These are phyloP conservation scores for Phytophthora agathidicida DNA, from an alignment of 352 stramenopile genomes.

Conservation along the genomic window DNA sequence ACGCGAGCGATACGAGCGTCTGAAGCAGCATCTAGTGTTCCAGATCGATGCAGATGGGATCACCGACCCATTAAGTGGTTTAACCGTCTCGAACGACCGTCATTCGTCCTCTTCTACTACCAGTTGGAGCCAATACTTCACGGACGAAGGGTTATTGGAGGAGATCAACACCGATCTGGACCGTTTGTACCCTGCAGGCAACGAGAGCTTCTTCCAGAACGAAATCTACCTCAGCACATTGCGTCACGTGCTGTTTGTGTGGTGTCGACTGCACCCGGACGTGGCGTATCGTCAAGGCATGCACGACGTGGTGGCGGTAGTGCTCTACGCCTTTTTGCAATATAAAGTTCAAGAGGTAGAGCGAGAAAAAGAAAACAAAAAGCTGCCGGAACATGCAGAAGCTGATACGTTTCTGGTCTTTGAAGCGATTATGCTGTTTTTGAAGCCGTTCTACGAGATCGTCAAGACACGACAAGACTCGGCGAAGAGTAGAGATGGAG, in stretches of 20 bases:
- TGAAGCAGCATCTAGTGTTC: conserved; percentile 74
- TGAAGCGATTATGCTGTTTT: conserved; percentile 77
- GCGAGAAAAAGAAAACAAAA: neutral
- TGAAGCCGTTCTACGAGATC: conserved; percentile 82
- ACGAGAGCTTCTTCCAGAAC: conserved; percentile 83
- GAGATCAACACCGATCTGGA: conserved; percentile 88
- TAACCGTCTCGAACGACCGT: conserved; percentile 12
- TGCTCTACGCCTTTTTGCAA: conserved; percentile 73
- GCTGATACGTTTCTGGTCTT: conserved; percentile 78
- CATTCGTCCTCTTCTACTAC: conserved; percentile 9
- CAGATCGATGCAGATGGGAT: conserved; percentile 59
- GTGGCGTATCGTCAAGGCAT: conserved; percentile 88
- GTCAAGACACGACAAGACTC: conserved; percentile 41
- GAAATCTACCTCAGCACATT: conserved; percentile 62
- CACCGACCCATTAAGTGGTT: conserved; percentile 54
- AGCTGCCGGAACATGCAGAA: conserved; percentile 53
- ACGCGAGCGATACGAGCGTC: conserved; percentile 52
- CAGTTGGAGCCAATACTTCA: conserved; percentile 74
- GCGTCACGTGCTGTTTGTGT: conserved; percentile 83
- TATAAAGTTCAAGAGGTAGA: conserved; percentile 17
- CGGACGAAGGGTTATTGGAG: conserved; percentile 66
- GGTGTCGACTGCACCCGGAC: conserved; percentile 80
- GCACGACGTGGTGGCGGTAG: conserved; percentile 82
- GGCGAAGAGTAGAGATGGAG: neutral
- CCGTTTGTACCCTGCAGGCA: conserved; percentile 71